These are phyloP conservation scores for Noccaea caerulescens DNA, from an alignment of 345 rosid species.

Conservation along the genomic window DNA sequence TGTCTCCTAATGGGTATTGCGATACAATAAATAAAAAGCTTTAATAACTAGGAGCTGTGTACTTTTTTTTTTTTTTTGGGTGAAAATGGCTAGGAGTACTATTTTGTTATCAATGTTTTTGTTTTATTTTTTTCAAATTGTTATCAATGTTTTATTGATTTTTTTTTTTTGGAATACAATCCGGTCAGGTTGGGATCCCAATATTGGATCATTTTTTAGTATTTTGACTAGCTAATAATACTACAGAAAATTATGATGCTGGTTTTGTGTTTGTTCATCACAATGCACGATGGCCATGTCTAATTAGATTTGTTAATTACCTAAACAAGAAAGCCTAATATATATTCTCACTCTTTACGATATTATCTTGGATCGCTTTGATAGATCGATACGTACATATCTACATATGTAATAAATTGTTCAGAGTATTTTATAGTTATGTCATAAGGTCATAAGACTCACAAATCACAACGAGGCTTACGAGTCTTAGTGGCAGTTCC, in stretches of 20 bases:
- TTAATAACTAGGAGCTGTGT: background rate
- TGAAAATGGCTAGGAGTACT: background rate
- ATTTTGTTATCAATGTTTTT: background rate
- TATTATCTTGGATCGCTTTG: slow-evolving; percentile 19
- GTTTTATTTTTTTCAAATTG: background rate
- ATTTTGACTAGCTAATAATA: background rate
- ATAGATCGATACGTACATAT: background rate
- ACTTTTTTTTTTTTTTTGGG: no score
- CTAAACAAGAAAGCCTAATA: slow-evolving; percentile 14
- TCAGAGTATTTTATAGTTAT: background rate
- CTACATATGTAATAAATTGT: background rate
- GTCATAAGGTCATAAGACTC: background rate
- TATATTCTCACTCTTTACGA: background rate
- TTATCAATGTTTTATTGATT: background rate
- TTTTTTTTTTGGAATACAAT: background rate
- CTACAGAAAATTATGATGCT: slow-evolving; percentile 9
- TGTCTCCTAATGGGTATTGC: background rate
- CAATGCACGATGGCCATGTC: slow-evolving; percentile 26
- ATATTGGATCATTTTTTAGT: background rate
- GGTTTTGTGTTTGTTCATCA: slow-evolving; percentile 19
- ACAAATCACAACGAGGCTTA: background rate
- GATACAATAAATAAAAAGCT: background rate
- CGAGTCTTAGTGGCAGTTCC: slow-evolving; percentile 25
- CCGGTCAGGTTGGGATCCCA: slow-evolving; percentile 27
- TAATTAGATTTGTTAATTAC: slow-evolving; percentile 28